These are phyloP conservation scores for Phytophthora podocarpi DNA, from an alignment of 352 stramenopile genomes.

Conservation along the genomic window DNA sequence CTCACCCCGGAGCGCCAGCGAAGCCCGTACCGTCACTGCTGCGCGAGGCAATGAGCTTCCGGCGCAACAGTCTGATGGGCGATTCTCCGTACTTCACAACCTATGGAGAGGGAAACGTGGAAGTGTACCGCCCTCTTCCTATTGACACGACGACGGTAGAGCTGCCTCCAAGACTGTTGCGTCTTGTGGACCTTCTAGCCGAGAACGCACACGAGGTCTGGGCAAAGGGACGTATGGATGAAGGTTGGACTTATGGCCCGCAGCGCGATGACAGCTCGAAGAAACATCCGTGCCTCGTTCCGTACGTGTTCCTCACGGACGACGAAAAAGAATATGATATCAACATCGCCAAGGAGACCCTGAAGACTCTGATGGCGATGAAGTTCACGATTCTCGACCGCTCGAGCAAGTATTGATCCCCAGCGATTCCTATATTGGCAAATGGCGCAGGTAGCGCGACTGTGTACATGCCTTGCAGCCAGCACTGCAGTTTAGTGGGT, in stretches of 20 bases:
- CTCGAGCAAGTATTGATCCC: conserved; percentile 57
- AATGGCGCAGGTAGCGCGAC: conserved; percentile 1
- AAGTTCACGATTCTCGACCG: conserved; percentile 84
- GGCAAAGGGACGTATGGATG: conserved; percentile 87
- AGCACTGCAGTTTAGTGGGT: conserved; percentile 2
- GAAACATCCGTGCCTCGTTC: conserved; percentile 87
- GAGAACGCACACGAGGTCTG: conserved; percentile 90
- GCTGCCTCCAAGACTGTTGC: conserved; percentile 62
- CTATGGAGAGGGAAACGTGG: conserved; percentile 61
- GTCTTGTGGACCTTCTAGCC: conserved; percentile 79
- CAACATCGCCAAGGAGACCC: conserved; percentile 87
- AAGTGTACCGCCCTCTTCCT: conserved; percentile 75
- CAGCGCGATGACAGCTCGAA: conserved; percentile 76
- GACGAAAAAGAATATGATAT: conserved; percentile 90
- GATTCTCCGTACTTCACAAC: conserved; percentile 79
- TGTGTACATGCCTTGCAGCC: conserved; percentile 5
- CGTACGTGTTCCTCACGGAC: conserved; percentile 90
- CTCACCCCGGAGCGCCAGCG: conserved; percentile 33
- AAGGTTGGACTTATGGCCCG: conserved; percentile 86
- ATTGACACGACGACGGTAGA: conserved; percentile 81
- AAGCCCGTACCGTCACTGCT: conserved; percentile 65
- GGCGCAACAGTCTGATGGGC: conserved; percentile 77
- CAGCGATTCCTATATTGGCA: conserved; percentile 5
- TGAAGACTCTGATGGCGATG: conserved; percentile 89
- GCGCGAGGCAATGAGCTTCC: conserved; percentile 79